Base-by-base conservation (phyloP, 2,329 filamentous ascomycete genomes). In the Fusarium fracticaudum region DNA sequence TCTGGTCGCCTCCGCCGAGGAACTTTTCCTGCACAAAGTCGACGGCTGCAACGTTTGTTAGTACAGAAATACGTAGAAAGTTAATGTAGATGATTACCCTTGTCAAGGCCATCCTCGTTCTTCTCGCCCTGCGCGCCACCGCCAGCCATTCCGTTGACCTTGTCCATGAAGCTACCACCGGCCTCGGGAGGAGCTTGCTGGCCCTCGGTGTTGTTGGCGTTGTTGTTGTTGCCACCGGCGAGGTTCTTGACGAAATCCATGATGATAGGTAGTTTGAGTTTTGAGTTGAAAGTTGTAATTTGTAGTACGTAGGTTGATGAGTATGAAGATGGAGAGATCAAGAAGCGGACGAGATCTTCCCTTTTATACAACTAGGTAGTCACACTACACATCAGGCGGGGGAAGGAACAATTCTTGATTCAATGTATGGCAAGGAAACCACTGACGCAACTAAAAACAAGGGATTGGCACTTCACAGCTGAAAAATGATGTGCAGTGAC, bases 31-130 rank as follows among this genome's bases (percentile, higher is more conserved):
- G 94, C 31, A 95, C 88, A 73, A 88, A 90, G 82, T 96, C 94
- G 85, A 96, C 86, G 60, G 89, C 94, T 96, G 48, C 8, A 14
- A 17, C 0, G 11, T 4, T 26, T 38, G 20, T 50, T 14, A 53
- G 29, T 15, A 40, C 1, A 18, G 9, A 20, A 1, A 22, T 62
- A 8, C 17, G 0, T 35, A 8, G 3, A 2, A 15, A 7, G 15
- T 17, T 17, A 5, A 18, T 26, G n/a, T 12, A 8, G 37, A 17
- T 70, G 69, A 31, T 71, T 63, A 94, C 93, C 91, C 85, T 96
- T 96, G 85, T 96, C 94, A 60, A 96, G 89, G n/a, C 82, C 84
- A 79, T 96, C 93, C 83, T 96, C 93, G 77, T 95, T 93, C 89
- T 94, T 91, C 88, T 96, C 94, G 80, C 91, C 91, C 82, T 93